phyloP scores from a whole-genome alignment of 176 grass and related monocot species.

The Aegilops sharonensis region DNA sequence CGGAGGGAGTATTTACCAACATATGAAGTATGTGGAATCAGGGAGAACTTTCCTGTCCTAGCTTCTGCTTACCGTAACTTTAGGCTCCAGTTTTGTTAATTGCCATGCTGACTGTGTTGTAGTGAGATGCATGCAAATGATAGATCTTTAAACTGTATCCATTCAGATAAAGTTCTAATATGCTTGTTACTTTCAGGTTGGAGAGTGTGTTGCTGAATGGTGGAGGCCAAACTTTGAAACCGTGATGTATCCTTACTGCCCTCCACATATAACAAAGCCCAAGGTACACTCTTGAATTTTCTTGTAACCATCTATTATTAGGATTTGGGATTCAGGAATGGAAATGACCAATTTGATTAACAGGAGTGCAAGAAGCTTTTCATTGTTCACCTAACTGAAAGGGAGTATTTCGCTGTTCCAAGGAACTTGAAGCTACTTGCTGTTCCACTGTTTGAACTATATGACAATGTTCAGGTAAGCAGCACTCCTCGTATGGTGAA shows the following conservation, averaged over 20 bases:
- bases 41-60: neutral
- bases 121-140: neutral
- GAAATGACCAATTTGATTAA: slow-evolving; percentile 16
- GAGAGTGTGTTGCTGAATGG: slow-evolving; percentile 94
- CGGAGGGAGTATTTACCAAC: neutral
- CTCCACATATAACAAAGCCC: slow-evolving; percentile 91
- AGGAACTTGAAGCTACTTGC: slow-evolving; percentile 96
- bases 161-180: neutral
- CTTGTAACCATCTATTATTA: neutral
- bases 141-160: neutral
- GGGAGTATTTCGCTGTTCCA: slow-evolving; percentile 94
- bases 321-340: neutral
- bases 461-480: slow-evolving; percentile 88
- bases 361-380: slow-evolving; percentile 98
- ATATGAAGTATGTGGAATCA: neutral
- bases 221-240: slow-evolving; percentile 98
- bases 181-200: slow-evolving; percentile 55
- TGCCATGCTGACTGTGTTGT: neutral
- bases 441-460: slow-evolving; percentile 93
- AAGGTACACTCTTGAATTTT: slow-evolving; percentile 48
- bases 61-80: neutral
- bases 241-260: slow-evolving; percentile 97
- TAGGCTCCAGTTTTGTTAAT: neutral
- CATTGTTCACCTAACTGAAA: slow-evolving; percentile 89
- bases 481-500: neutral